Percentiles rank a stretch among this genome's conserved stretches.
These are phyloP conservation scores for Saccharomycopsis javanensis DNA, from an alignment of 805 yeast species.

Conservation along the genomic window DNA sequence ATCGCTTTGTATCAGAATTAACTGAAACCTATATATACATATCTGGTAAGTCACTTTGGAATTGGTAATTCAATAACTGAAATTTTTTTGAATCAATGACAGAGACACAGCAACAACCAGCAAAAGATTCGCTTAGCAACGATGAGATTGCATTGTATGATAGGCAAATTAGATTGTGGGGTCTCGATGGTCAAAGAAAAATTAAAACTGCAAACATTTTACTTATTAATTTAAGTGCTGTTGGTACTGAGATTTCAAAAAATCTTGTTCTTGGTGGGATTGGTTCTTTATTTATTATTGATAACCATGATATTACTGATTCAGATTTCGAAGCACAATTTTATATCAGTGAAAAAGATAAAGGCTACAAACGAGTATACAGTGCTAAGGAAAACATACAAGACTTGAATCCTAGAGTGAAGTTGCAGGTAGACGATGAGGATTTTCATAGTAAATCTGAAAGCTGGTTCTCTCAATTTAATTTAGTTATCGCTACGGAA, in stretches of 20 bases:
- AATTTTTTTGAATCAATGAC: no score
- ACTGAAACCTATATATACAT: no score
- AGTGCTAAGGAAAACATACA: conserved; percentile 47
- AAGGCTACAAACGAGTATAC: conserved; percentile 48
- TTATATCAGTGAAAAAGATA: conserved; percentile 45
- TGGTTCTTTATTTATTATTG: conserved; percentile 66
- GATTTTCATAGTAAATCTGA: conserved; percentile 22
- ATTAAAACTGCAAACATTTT: conserved; percentile 66
- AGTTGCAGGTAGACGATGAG: conserved; percentile 35
- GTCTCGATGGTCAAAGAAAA: conserved; percentile 76
- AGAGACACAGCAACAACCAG: neutral
- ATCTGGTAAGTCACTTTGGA: no score
- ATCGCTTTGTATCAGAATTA: no score
- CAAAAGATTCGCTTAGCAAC: conserved; percentile 24
- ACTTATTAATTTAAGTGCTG: conserved; percentile 61
- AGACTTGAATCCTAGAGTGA: conserved; percentile 75
- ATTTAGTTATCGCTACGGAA: conserved; percentile 71
- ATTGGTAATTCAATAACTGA: no score
- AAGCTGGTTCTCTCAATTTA: conserved; percentile 44
- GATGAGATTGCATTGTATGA: conserved; percentile 91
- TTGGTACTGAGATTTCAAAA: conserved; percentile 76
- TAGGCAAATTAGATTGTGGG: conserved; percentile 94
- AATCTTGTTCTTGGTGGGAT: conserved; percentile 84
- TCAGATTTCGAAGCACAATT: conserved; percentile 69
- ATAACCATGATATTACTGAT: conserved; percentile 41